phyloP scores from a whole-genome alignment of 306 rosid genomes.

The Parietaria judaica region DNA sequence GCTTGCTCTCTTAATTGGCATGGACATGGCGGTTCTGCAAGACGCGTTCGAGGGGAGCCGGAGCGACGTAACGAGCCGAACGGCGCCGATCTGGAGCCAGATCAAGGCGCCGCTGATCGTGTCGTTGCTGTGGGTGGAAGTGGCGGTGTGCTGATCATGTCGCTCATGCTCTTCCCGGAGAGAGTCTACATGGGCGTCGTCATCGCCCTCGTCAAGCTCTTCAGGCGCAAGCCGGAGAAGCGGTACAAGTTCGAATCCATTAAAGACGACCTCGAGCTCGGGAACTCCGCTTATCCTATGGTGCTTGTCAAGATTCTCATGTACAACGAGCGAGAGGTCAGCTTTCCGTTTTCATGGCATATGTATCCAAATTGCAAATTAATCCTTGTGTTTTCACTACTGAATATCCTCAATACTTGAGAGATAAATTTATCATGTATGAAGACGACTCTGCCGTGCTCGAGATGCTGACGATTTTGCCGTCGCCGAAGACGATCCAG shows the following conservation, averaged over 20 bases:
- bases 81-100: conserved; percentile 43
- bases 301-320: conserved; percentile 81
- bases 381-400: too few relatives aligned
- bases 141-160: conserved; percentile 56
- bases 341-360: too few relatives aligned
- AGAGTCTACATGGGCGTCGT: conserved; percentile 67
- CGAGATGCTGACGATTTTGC: too few relatives aligned
- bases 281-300: conserved; percentile 61
- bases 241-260: conserved; percentile 71
- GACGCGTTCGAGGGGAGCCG: conserved; percentile 39
- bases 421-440: too few relatives aligned
- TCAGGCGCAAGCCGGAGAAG: conserved; percentile 60
- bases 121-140: conserved; percentile 43
- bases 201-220: conserved; percentile 44
- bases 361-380: neutral
- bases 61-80: conserved; percentile 38
- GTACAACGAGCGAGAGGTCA: conserved; percentile 91
- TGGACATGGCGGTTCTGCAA: conserved; percentile 48
- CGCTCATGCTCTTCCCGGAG: conserved; percentile 60
- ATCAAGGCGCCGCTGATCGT: conserved; percentile 59
- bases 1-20: conserved; percentile 15
- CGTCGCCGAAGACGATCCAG: too few relatives aligned
- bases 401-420: too few relatives aligned
- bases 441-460: too few relatives aligned
- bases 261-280: conserved; percentile 68